Percentiles rank a stretch among this genome's conserved stretches.
phyloP scores from a whole-genome alignment of 345 rosid genomes.

The Linum tenue region DNA sequence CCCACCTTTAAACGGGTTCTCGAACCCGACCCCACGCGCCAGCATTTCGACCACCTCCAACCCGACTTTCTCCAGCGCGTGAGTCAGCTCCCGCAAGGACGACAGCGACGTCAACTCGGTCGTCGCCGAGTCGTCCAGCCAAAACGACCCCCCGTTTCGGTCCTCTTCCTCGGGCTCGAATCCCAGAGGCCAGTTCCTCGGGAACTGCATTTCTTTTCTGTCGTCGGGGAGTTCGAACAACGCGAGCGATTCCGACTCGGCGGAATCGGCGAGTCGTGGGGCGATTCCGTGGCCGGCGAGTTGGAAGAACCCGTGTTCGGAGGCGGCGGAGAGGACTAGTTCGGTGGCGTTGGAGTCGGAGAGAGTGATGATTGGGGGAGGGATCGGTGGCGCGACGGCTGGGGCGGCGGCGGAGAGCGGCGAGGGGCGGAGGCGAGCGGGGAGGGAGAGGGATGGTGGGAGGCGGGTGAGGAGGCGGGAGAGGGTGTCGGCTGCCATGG shows the following conservation, averaged over 20 bases:
- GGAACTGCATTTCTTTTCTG: constrained; percentile 39
- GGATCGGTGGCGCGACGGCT: constrained; percentile 18
- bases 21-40: constrained; percentile 36
- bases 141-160: constrained; percentile 40
- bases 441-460: constrained; percentile 64
- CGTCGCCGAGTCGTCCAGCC: constrained; percentile 40
- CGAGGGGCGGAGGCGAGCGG: constrained; percentile 53
- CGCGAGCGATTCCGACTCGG: constrained; percentile 43
- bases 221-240: constrained; percentile 41
- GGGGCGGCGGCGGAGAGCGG: constrained; percentile 43
- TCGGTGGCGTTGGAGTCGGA: constrained; percentile 13
- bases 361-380: constrained; percentile 36
- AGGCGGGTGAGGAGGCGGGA: constrained; percentile 65
- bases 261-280: constrained; percentile 45
- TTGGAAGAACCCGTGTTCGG: constrained; percentile 47
- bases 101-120: constrained; percentile 21
- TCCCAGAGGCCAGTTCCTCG: constrained; percentile 67
- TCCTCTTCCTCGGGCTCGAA: constrained; percentile 36
- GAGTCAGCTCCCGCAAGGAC: constrained; percentile 39
- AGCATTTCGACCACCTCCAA: constrained; percentile 37
- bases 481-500: constrained; percentile 39
- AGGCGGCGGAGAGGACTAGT: constrained; percentile 34
- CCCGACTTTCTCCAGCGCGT: constrained; percentile 47
- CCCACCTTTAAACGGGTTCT: constrained; percentile 39
- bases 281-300: constrained; percentile 34